These are phyloP conservation scores for Papiliotrema nemorosa DNA, from an alignment of 1,284 basidiomycete genomes.

Conservation along the genomic window DNA sequence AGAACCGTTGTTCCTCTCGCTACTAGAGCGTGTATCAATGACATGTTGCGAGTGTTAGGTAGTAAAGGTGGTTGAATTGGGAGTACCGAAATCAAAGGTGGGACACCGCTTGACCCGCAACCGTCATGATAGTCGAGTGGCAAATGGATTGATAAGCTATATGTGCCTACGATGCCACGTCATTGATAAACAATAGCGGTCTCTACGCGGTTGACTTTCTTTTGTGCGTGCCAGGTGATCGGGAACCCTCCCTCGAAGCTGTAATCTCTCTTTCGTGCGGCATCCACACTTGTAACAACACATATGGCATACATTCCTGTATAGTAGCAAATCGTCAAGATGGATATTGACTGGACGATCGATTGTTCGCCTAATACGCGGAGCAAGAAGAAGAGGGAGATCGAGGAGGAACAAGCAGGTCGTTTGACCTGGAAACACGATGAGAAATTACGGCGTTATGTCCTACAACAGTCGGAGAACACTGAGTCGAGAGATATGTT, in stretches of 20 bases:
- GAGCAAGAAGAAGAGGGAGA: conserved; percentile 17
- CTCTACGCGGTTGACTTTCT: conserved; percentile 1
- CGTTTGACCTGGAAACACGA: conserved; percentile 22
- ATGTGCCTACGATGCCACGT: conserved; percentile 3
- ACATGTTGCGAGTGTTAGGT: conserved; percentile 33
- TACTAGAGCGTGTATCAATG: conserved; percentile 74
- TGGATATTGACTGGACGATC: conserved; percentile 4
- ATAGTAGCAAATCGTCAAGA: too few species aligned
- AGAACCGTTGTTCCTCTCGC: conserved; percentile 74
- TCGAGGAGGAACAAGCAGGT: conserved; percentile 12
- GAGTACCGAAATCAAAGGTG: not conserved
- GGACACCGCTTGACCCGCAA: not conserved
- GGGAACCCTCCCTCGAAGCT: not conserved
- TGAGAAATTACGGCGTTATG: conserved; percentile 12
- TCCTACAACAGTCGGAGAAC: conserved; percentile 15
- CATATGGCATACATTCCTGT: too few species aligned
- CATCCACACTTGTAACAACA: too few species aligned
- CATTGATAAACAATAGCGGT: conserved; percentile 1
- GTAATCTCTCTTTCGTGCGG: not conserved
- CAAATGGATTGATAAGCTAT: not conserved
- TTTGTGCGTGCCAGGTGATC: not conserved
- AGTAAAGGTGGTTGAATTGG: not conserved
- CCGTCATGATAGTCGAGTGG: not conserved
- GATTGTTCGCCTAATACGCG: conserved; percentile 16
- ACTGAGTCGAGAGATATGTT: conserved; percentile 10